Percentiles rank a stretch among this genome's conserved stretches.
phyloP scores from a whole-genome alignment of 805 yeast species.

The Pichia nanzhaoensis region DNA sequence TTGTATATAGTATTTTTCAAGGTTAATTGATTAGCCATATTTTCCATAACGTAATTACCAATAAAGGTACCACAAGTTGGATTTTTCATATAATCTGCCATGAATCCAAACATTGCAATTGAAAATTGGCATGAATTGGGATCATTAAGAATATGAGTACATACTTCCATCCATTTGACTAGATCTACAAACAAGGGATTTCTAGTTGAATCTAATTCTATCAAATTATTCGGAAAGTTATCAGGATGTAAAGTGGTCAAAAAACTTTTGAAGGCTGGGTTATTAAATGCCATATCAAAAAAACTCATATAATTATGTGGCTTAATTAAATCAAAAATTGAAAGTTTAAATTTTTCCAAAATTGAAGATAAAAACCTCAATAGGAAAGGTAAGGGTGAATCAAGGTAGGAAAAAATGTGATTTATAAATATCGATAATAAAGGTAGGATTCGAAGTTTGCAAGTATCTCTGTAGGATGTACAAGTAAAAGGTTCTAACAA shows the following conservation, averaged over 20 bases:
- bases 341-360: conserved; percentile 34
- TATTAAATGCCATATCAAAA: conserved; percentile 53
- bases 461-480: conserved; percentile 18
- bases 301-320: conserved; percentile 50
- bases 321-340: conserved; percentile 49
- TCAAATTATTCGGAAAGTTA: conserved; percentile 1
- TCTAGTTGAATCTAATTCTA: conserved; percentile 12
- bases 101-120: conserved; percentile 43
- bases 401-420: conserved; percentile 45
- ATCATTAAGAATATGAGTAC: conserved; percentile 34
- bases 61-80: conserved; percentile 22
- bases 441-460: conserved; percentile 31
- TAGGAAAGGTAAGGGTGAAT: conserved; percentile 45
- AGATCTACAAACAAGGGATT: conserved; percentile 35
- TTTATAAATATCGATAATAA: conserved; percentile 38
- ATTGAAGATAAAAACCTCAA: conserved; percentile 45
- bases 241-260: conserved; percentile 23
- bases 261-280: conserved; percentile 39
- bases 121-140: conserved; percentile 48
- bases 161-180: conserved; percentile 48
- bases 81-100: conserved; percentile 31
- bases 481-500: conserved; percentile 24
- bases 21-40: conserved; percentile 19
- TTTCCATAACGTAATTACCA: conserved; percentile 21
- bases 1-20: conserved; percentile 17